phyloP scores from a whole-genome alignment of 768 basidiomycete species.

The Kwoniella heveanensis region DNA sequence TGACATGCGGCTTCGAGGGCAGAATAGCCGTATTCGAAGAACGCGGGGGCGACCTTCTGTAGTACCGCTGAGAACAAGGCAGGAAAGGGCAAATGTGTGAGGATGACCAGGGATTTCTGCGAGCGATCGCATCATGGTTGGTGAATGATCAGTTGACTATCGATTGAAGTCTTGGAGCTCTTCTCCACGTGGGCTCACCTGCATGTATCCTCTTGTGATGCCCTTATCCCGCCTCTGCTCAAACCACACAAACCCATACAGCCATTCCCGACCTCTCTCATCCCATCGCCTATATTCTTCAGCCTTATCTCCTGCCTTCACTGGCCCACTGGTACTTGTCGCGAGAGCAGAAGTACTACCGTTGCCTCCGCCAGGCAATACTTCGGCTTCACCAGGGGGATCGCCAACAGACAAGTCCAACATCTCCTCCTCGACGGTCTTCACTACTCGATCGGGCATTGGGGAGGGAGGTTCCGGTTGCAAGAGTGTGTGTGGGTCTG shows the following conservation, averaged over 20 bases:
- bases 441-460: constrained; percentile 35
- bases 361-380: constrained; percentile 14
- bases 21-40: constrained; percentile 67
- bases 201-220: constrained; percentile 55
- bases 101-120: constrained; percentile 76
- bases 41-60: constrained; percentile 70
- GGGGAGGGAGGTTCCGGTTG: constrained; percentile 51
- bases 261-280: constrained; percentile 54
- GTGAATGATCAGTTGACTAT: too few relatives aligned
- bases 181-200: constrained; percentile 38
- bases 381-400: constrained; percentile 21
- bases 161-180: too few relatives aligned
- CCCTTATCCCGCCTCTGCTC: constrained; percentile 51
- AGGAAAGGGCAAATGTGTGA: constrained; percentile 78
- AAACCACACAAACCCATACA: constrained; percentile 57
- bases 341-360: constrained; percentile 4
- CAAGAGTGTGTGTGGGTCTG: constrained; percentile 37
- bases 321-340: constrained; percentile 25
- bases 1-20: constrained; percentile 86
- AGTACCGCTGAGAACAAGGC: constrained; percentile 74
- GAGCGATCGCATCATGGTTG: not conserved
- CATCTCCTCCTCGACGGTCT: constrained; percentile 31
- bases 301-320: constrained; percentile 33
- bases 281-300: constrained; percentile 56
- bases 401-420: constrained; percentile 14